Percentiles rank a stretch among this genome's conserved stretches.
phyloP scores from a whole-genome alignment of 345 rosid species.

The Carallia brachiata region DNA sequence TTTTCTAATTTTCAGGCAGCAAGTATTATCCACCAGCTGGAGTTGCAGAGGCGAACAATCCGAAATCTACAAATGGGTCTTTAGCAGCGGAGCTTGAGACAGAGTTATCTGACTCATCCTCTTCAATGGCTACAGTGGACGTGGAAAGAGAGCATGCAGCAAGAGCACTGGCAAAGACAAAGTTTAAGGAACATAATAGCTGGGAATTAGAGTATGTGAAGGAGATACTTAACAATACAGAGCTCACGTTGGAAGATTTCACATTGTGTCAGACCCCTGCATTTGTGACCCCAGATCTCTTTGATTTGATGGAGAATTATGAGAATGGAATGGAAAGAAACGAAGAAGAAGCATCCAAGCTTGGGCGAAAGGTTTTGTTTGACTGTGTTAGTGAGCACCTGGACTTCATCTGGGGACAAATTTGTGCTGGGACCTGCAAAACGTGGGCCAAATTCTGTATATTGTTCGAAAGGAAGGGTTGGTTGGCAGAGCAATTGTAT shows the following conservation, averaged over 20 bases:
- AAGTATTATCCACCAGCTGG: conserved; percentile 18
- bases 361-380: conserved; percentile 50
- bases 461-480: conserved; percentile 38
- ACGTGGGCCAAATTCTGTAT: conserved; percentile 36
- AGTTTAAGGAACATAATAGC: conserved; percentile 25
- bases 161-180: conserved; percentile 24
- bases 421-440: conserved; percentile 46
- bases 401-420: conserved; percentile 31
- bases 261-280: conserved; percentile 37
- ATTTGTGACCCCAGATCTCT: conserved; percentile 40
- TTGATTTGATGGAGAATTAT: conserved; percentile 47
- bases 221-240: conserved; percentile 42
- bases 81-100: conserved; percentile 20
- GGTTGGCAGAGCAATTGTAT: conserved; percentile 60
- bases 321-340: conserved; percentile 20
- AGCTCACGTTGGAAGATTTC: conserved; percentile 41
- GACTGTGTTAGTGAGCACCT: conserved; percentile 55
- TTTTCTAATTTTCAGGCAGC: conserved; percentile 27
- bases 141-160: conserved; percentile 9
- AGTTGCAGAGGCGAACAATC: conserved; percentile 20
- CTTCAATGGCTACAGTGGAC: conserved; percentile 31
- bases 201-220: conserved; percentile 65
- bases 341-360: conserved; percentile 39
- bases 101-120: conserved; percentile 41
- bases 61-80: conserved; percentile 18